Percentiles rank a stretch among this genome's conserved stretches.
phyloP scores from a whole-genome alignment of 495 filamentous ascomycete species.

The Neurospora terricola region DNA sequence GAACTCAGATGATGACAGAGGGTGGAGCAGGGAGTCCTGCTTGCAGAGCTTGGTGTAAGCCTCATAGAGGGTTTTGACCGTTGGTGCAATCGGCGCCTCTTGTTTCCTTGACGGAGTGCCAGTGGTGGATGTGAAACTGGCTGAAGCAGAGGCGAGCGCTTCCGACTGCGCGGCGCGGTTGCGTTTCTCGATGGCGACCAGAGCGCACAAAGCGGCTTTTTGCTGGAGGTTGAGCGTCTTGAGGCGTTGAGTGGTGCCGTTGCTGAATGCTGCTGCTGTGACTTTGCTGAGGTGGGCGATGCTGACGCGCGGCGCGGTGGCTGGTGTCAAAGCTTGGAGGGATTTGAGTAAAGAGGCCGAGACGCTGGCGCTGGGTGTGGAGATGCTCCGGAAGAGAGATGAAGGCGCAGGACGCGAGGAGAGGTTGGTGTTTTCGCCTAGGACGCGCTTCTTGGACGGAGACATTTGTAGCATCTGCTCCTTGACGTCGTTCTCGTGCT shows the following conservation, averaged over 20 bases:
- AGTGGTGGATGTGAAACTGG: constrained; percentile 12
- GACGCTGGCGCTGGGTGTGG: constrained; percentile 4
- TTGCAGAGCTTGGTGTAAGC: constrained; percentile 73
- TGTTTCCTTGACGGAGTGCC: constrained; percentile 16
- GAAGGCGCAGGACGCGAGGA: constrained; percentile 34
- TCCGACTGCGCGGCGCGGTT: constrained; percentile 33
- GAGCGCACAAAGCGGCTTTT: constrained; percentile 84
- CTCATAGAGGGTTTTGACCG: constrained; percentile 66
- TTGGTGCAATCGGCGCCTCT: constrained; percentile 63
- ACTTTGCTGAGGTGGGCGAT: constrained; percentile 87
- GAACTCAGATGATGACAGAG: constrained; percentile 82
- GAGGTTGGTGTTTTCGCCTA: constrained; percentile 36
- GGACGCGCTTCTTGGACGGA: constrained; percentile 29
- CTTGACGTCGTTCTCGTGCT: constrained; percentile 44
- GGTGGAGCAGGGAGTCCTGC: constrained; percentile 72
- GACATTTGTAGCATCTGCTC: constrained; percentile 39
- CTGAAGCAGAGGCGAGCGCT: constrained; percentile 40
- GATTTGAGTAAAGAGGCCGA: constrained; percentile 31
- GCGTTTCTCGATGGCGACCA: constrained; percentile 68
- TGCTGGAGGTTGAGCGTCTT: constrained; percentile 88
- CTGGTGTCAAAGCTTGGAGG: constrained; percentile 48
- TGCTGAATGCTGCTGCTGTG: constrained; percentile 74
- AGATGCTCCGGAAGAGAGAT: neutral
- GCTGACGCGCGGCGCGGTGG: constrained; percentile 79
- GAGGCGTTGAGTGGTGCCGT: constrained; percentile 72